phyloP scores from a whole-genome alignment of 306 rosid species.

The Vigna unguiculata region DNA sequence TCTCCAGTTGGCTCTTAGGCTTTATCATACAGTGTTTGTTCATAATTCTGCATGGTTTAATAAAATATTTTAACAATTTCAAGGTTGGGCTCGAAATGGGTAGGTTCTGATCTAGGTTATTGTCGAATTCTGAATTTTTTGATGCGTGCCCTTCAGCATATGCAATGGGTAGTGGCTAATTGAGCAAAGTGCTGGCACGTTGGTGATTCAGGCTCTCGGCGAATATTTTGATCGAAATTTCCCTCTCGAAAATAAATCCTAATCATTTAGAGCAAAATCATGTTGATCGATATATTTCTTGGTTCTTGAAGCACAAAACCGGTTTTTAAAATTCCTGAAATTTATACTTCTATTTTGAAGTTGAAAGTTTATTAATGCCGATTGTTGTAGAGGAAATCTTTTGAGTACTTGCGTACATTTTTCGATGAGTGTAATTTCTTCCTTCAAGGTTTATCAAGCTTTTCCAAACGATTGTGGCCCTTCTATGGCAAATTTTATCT shows the following conservation, averaged over 20 bases:
- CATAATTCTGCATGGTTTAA: constrained; percentile 6
- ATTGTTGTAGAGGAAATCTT: too few species aligned
- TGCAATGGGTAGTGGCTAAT: neutral
- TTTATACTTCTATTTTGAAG: too few species aligned
- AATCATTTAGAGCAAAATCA: neutral
- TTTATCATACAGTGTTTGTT: neutral
- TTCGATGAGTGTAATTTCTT: too few species aligned
- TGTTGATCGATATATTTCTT: neutral
- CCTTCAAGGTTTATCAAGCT: too few species aligned
- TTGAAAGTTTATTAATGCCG: too few species aligned
- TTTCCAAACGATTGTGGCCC: too few species aligned
- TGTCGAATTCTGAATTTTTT: neutral
- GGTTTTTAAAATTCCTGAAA: neutral
- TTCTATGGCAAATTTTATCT: too few species aligned
- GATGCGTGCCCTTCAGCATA: neutral
- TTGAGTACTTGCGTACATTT: too few species aligned
- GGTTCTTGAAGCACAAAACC: neutral
- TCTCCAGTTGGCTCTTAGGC: constrained; percentile 5
- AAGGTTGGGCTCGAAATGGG: neutral
- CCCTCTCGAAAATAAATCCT: neutral
- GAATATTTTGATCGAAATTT: neutral
- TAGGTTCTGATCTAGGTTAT: neutral
- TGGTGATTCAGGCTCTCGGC: neutral
- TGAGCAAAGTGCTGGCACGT: neutral
- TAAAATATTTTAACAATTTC: neutral